phyloP scores from a whole-genome alignment of 495 filamentous ascomycete species.

The Mycothermus thermophilus region DNA sequence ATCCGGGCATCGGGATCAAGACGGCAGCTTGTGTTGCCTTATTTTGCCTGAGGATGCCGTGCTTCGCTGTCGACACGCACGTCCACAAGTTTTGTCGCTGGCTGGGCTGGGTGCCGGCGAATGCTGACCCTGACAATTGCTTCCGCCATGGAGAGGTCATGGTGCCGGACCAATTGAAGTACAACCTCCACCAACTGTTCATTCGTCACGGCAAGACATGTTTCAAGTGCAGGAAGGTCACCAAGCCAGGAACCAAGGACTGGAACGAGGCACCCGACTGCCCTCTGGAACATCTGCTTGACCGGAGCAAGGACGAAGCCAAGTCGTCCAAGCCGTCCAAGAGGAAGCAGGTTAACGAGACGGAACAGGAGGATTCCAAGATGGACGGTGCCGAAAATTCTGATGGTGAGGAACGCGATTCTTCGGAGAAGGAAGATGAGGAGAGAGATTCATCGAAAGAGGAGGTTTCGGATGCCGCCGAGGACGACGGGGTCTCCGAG shows the following conservation, averaged over 20 bases:
- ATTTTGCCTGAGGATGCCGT: conserved; percentile 63
- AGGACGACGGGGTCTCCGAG: no score
- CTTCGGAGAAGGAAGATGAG: not conserved
- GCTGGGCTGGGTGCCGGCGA: conserved; percentile 65
- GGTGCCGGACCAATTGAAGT: conserved; percentile 78
- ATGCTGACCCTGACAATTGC: conserved; percentile 51
- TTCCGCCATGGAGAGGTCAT: conserved; percentile 70
- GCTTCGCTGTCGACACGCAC: conserved; percentile 79
- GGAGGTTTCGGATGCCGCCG: no score
- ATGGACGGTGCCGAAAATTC: no score
- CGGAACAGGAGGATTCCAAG: not conserved
- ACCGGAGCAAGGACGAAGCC: conserved; percentile 15
- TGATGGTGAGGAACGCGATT: no score
- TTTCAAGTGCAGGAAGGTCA: conserved; percentile 56
- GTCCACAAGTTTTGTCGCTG: conserved; percentile 70
- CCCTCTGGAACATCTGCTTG: conserved; percentile 36
- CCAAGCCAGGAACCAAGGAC: conserved; percentile 29
- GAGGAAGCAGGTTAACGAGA: conserved; percentile 1
- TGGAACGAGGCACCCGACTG: conserved; percentile 27
- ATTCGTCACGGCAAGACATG: conserved; percentile 78
- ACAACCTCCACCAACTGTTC: conserved; percentile 73
- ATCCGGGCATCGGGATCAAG: conserved; percentile 81
- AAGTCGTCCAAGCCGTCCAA: not conserved
- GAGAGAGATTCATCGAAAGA: not conserved
- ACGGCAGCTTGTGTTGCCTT: conserved; percentile 76